Evolutionary conservation across 2,329 filamentous ascomycete genomes (phyloP), one percentile per base, ranked within the genome.

Genomic region (Venturiaceae sp.): DNA sequence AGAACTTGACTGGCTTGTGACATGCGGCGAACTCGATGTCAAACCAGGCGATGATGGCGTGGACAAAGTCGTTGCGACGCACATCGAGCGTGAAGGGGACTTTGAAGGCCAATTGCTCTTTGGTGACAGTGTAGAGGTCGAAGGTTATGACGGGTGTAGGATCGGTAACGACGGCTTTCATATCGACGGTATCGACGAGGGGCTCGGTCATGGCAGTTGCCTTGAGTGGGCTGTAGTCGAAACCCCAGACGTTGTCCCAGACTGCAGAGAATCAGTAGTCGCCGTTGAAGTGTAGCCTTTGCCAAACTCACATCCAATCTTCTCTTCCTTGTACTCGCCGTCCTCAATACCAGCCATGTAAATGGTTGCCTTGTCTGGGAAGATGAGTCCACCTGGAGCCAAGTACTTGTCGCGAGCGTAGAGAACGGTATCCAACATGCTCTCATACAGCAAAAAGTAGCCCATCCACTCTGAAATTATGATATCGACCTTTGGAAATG

Each of bases 391-490:
- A 65, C 88, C 88, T 71, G 88, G 86, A 63, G 78, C 80, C 61
- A 99, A 85, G 75, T 96, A 99, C 72, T 82, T 87, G 81, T 99
- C 94, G 67, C 94, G 86, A 28, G 94, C 94, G 71, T 96, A 97
- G 60, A 99, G 83, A 55, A 99, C 94, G 33, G 94, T 99, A 78
- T 99, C 94, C 70, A 99, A 77, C 94, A 99, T 99, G 83, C 84
- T 89, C 84, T 99, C 94, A 77, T 99, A 99, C 62, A 99, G 85
- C 57, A 99, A 79, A 80, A 97, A 97, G 79, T 99, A 99, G 34
- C 94, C 94, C 94, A 99, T 99, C 94, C 94, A 99, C 80, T 99
- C 94, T 1, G 92, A 97, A 73, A 99, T 95, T 77, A 99, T 99
- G 72, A 99, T 99, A 71, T 99, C 94, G 64, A 99, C 94, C 77